Conservation (phyloP, 768 basidiomycete species). For the Royoungia palumana region DNA sequence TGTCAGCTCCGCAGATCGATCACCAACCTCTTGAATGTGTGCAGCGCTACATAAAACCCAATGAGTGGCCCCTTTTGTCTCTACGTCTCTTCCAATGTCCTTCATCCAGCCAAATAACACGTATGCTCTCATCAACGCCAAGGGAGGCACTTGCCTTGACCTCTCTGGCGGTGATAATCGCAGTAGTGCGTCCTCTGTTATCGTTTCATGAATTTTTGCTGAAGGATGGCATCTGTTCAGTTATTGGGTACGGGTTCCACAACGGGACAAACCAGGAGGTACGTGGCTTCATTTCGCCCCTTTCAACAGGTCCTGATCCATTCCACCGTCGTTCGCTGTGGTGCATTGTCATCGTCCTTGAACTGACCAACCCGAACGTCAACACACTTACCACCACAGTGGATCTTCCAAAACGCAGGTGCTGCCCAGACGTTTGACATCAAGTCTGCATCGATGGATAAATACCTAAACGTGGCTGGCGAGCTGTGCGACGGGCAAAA, state of each 20-base stretch:
- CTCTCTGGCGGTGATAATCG: conserved; percentile 51
- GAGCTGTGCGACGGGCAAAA: conserved; percentile 34
- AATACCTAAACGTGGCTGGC: conserved; percentile 40
- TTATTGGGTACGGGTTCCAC: conserved; percentile 48
- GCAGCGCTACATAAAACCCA: too few species aligned
- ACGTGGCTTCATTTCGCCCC: conserved; percentile 4
- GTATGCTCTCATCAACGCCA: conserved; percentile 50
- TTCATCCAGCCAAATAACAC: conserved; percentile 32
- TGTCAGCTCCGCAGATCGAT: too few species aligned
- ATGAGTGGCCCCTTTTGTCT: too few species aligned
- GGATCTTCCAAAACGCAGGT: conserved; percentile 36
- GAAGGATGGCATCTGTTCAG: too few species aligned
- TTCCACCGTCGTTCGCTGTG: background rate
- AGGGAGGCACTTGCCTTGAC: conserved; percentile 51
- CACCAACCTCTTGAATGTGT: too few species aligned
- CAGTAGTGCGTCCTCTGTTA: conserved; percentile 36
- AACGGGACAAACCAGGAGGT: conserved; percentile 50
- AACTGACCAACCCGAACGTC: background rate
- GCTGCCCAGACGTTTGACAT: conserved; percentile 36
- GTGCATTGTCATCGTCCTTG: background rate
- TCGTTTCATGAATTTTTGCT: background rate
- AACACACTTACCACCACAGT: conserved; percentile 31
- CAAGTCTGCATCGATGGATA: conserved; percentile 38
- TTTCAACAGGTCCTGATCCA: too few species aligned
- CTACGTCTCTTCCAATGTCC: conserved; percentile 11